Evolutionary conservation across 768 basidiomycete species (phyloP).

Genomic region (Leucocoprinus sp.): DNA sequence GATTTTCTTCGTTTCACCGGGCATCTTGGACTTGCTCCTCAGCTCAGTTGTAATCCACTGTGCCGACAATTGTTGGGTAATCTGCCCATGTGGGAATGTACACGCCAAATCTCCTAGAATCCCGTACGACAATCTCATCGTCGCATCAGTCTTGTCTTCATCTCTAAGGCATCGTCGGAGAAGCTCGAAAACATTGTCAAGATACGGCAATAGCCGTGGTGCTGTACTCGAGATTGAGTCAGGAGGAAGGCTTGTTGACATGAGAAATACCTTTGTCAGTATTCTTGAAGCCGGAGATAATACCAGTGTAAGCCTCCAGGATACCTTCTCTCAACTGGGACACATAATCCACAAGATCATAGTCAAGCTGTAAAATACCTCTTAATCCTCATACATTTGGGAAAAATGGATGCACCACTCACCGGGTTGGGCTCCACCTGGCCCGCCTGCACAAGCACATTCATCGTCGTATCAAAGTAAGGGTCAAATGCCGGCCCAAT

Average conservation of each 20-base stretch:
- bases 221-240: slow-evolving; percentile 19
- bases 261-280: slow-evolving; percentile 62
- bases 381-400: background rate
- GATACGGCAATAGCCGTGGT: slow-evolving; percentile 60
- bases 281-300: slow-evolving; percentile 85
- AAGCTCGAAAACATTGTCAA: slow-evolving; percentile 71
- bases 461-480: slow-evolving; percentile 86
- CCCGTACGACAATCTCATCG: slow-evolving; percentile 71
- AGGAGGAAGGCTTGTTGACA: background rate
- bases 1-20: slow-evolving; percentile 76
- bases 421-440: slow-evolving; percentile 82
- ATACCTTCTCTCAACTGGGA: slow-evolving; percentile 87
- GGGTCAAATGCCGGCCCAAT: slow-evolving; percentile 83
- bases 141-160: slow-evolving; percentile 76
- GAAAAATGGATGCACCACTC: slow-evolving; percentile 20
- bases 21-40: slow-evolving; percentile 65
- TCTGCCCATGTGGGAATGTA: slow-evolving; percentile 70
- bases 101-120: slow-evolving; percentile 92
- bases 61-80: slow-evolving; percentile 70
- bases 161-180: slow-evolving; percentile 68
- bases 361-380: slow-evolving; percentile 50
- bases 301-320: slow-evolving; percentile 92
- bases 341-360: slow-evolving; percentile 90
- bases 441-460: slow-evolving; percentile 85
- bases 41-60: slow-evolving; percentile 76